Base-by-base conservation (phyloP, 1,284 basidiomycete species). In the Hemileccinum hortonii region DNA sequence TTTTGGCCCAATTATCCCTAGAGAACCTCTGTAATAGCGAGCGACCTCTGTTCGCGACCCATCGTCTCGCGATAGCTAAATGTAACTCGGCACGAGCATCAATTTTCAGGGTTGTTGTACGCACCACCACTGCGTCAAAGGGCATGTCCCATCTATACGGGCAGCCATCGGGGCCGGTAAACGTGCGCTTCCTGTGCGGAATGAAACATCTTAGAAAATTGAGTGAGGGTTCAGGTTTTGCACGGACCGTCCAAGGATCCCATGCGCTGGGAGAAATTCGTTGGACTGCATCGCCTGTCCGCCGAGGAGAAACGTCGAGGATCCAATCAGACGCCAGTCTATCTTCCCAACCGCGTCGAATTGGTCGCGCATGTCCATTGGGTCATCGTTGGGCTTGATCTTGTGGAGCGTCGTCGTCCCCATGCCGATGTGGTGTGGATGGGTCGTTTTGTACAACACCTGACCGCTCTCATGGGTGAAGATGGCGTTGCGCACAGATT, bases 401-500 rank as follows among this genome's bases (percentile, higher is more conserved):
- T 69, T 69, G 48, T 60, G 18, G 19, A 70, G 32, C 12, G 47
- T 62, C 21, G 68, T 67, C 47, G 52, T 59, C 2, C 59, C 50
- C 46, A 49, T 30, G 16, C 54, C 47, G 18, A 69, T 30, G 21
- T 19, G n/a, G 11, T 14, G 30, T 9, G 61, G 57, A 30, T 64
- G 69, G 1, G 54, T 24, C 4, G 69, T 70, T n/a, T 60, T 70
- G 54, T 67, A 69, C n/a, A 69, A 2, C 5, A 67, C 60, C 26
- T 67, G 66, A 3, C 58, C 64, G 14, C 29, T 54, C 46, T 61
- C 55, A 12, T 65, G 21, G 26, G 55, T 58, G 33, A 67, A 58
- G 9, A 42, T 35, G 40, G 64, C 46, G 15, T 67, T 61, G 53
- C 60, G 64, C 4, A 69, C 57, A 6, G 16, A 26, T 26, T 40